Percentiles rank a stretch among this genome's conserved stretches.
phyloP scores from a whole-genome alignment of 78 protist genomes.

The slime mould (Dictyostelium discoideum) region DNA sequence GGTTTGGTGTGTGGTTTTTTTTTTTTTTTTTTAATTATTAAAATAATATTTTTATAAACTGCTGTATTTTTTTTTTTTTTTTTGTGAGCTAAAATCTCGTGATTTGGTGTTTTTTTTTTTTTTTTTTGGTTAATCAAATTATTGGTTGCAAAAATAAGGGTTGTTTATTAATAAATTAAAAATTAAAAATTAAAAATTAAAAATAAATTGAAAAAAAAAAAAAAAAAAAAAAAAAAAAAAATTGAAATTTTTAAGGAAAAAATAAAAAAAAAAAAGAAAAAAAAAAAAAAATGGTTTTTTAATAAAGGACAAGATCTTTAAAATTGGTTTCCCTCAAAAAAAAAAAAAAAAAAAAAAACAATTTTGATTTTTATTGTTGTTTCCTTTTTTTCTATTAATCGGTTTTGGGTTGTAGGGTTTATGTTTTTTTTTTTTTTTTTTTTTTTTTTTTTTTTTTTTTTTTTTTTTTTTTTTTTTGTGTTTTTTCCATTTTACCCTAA shows the following conservation, averaged over 20 bases:
- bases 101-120: neutral
- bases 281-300: too few relatives aligned
- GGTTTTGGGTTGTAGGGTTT: too few relatives aligned
- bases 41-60: neutral
- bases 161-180: neutral
- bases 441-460: too few relatives aligned
- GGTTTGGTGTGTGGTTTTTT: neutral
- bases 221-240: neutral
- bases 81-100: neutral
- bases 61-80: neutral
- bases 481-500: too few relatives aligned
- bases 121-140: neutral
- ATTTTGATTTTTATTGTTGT: too few relatives aligned
- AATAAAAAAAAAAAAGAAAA: neutral
- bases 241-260: neutral
- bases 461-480: too few relatives aligned
- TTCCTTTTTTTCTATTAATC: too few relatives aligned
- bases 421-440: too few relatives aligned
- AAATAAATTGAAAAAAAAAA: neutral
- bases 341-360: too few relatives aligned
- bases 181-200: neutral
- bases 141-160: neutral
- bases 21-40: neutral
- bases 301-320: neutral
- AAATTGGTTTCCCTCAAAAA: neutral